These are phyloP conservation scores for Scleromitrula shiraiana DNA, from an alignment of 2,329 filamentous ascomycete genomes.

Conservation along the genomic window DNA sequence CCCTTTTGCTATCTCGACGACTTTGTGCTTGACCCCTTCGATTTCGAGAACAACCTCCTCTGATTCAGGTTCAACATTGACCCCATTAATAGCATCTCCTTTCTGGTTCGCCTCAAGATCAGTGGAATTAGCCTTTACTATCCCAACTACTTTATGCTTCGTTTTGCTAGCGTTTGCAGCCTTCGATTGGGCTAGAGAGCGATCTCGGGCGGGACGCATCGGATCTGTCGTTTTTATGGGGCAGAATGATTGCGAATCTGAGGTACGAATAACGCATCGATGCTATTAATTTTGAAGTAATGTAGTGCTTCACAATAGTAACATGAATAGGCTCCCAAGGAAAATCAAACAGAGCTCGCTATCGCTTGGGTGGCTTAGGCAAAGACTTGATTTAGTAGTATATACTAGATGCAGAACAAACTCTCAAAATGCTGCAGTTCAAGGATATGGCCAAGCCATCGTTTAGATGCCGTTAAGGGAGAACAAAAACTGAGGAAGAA, in stretches of 20 bases:
- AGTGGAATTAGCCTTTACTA: no score
- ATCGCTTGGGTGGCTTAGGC: background rate
- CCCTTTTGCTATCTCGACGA: constrained; percentile 44
- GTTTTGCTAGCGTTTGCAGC: background rate
- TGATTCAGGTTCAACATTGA: background rate
- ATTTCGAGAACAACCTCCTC: constrained; percentile 15
- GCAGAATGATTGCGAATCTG: background rate
- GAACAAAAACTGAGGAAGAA: no score
- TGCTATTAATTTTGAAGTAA: background rate
- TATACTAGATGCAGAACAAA: constrained; percentile 1
- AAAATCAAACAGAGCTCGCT: background rate
- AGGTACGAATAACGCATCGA: background rate
- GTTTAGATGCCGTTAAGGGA: no score
- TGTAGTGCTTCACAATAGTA: no score
- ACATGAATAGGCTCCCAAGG: background rate
- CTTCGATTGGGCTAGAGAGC: background rate
- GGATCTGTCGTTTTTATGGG: constrained; percentile 14
- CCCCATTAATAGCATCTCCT: background rate
- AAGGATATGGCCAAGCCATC: constrained; percentile 30
- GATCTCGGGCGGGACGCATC: constrained; percentile 4
- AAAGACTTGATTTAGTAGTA: background rate
- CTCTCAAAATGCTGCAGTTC: constrained; percentile 12
- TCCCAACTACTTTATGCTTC: background rate
- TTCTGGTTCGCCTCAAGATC: no score
- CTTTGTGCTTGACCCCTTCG: constrained; percentile 17